Base-by-base conservation (phyloP, 306 rosid genomes). In the Acacia melanoxylon region DNA sequence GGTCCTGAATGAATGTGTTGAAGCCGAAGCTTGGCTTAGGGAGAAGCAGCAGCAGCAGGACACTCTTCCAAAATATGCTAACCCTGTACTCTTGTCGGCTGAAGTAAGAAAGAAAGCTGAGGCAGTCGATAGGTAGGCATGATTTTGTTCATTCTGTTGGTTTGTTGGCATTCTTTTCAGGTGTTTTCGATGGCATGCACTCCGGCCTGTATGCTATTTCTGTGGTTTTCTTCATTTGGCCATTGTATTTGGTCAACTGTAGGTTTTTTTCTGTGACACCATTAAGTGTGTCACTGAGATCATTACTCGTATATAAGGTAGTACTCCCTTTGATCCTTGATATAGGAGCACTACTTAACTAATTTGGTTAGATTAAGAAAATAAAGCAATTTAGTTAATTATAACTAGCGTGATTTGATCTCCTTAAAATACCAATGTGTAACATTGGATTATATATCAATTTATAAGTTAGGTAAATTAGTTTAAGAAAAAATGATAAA, bases 21-120 rank as follows among this genome's bases (percentile, higher is more conserved):
- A 87, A 74, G 97, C 99, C 8, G 99, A 95, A 81, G 90, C 88
- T 45, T 95, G 99, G 99, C 82, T 95, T 52, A 88, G 91, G 84
- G 97, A 92, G 89, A 95, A 91, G 80, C 77, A 59, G 83, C 92
- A 87, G 72, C 96, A 88, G 42, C 99, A 95, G 65, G 92, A 91
- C 78, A 46, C 80, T 0, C 97, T 92, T 27, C 97, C 98, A 24
- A 95, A 95, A 74, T 48, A 89, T 84, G 93, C 96, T 25, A 83
- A 46, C 37, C 98, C 99, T 12, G 93, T 86, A 10, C 96, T 95
- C 48, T 73, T 87, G 80, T 88, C 93, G 4, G 90, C 94, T 79
- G 98, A 95, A 16, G 85, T 91, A 81, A 88, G 92, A 85, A 91
- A 70, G 91, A 95, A 89, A 86, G 89, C 98, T 3, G 98, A 93